phyloP scores from a whole-genome alignment of 164 flowering plant genomes.

The Paratinospora sagittata region DNA sequence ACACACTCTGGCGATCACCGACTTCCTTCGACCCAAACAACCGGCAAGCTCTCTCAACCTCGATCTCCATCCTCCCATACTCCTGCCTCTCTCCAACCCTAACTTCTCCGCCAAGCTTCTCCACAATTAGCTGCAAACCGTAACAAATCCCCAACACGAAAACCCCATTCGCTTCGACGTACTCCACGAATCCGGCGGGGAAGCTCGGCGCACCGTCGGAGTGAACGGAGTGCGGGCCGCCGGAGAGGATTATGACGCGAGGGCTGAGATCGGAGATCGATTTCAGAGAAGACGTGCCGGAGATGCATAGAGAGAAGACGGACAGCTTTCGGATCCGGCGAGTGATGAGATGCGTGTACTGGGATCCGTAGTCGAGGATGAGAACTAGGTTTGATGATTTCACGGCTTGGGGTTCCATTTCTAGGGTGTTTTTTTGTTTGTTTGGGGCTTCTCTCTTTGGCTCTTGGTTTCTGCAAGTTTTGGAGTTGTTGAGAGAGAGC shows the following conservation, averaged over 20 bases:
- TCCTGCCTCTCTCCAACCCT: conserved; percentile 69
- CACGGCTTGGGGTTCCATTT: conserved; percentile 40
- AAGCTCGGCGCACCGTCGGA: conserved; percentile 53
- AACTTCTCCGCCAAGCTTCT: conserved; percentile 82
- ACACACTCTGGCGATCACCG: conserved; percentile 68
- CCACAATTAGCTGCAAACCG: conserved; percentile 84
- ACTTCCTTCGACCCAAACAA: conserved; percentile 44
- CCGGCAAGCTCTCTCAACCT: conserved; percentile 35
- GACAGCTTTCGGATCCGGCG: conserved; percentile 79
- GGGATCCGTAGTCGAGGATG: conserved; percentile 85
- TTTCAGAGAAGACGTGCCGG: conserved; percentile 67
- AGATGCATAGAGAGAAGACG: conserved; percentile 79
- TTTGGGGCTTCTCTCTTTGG: neutral
- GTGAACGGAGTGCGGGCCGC: conserved; percentile 95
- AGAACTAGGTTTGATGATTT: conserved; percentile 62
- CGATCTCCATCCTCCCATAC: conserved; percentile 92
- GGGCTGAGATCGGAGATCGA: conserved; percentile 59
- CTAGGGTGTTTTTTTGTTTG: neutral
- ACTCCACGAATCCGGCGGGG: conserved; percentile 66
- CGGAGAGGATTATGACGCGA: conserved; percentile 78
- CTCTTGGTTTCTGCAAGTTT: neutral
- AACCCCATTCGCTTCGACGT: conserved; percentile 48
- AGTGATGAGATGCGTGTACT: conserved; percentile 94
- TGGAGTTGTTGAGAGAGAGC: neutral
- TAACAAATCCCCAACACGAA: conserved; percentile 85